Evolutionary conservation across 768 basidiomycete species (phyloP), one percentile per base, ranked within the genome.

Genomic region (Boletus vermiculosoides): DNA sequence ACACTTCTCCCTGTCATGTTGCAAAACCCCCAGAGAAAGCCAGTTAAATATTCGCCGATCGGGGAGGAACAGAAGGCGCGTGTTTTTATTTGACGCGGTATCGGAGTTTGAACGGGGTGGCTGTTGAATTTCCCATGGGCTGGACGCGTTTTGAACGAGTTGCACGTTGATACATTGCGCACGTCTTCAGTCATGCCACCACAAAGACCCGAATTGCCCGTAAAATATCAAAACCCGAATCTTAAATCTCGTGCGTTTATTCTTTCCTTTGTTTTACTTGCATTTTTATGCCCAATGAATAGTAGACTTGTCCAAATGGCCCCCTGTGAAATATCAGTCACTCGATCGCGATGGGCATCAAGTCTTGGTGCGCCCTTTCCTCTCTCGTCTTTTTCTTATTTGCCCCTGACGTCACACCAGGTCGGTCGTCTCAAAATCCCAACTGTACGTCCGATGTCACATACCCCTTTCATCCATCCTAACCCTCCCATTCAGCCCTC

Each of bases 391-490:
- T 39, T 7, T 39, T 61, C 48, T 37, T 36, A 39, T 42, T 36
- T 53, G n/a, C 41, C 34, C 30, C 63, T 73, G 58, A 67, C 59
- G 42, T 68, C 70, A 58, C 48, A n/a, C 37, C 47, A 92, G 90
- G 88, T 96, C 51, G 94, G 92, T 6, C 77, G 94, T 57, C 77
- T 95, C 73, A 97, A 97, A 77, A 89, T 97, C 39, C 87, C 88
- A 25, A 94, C 91, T 56, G 92, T 92, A 77, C 66, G 83, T 74
- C 52, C 59, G 33, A n/a, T 10, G 2, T n/a, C 30, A 2, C 22
- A 58, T 52, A 33, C 10, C 49, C 48, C 57, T 41, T 50, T 30
- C 25, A 5, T 54, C 60, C 56, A 23, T 63, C 63, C 66, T 62
- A 54, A 62, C 50, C 36, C 63, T 41, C 52, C n/a, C 39, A 30